Base-by-base conservation (phyloP, 371 early-diverging fungal species). In the Mucor indicus region DNA sequence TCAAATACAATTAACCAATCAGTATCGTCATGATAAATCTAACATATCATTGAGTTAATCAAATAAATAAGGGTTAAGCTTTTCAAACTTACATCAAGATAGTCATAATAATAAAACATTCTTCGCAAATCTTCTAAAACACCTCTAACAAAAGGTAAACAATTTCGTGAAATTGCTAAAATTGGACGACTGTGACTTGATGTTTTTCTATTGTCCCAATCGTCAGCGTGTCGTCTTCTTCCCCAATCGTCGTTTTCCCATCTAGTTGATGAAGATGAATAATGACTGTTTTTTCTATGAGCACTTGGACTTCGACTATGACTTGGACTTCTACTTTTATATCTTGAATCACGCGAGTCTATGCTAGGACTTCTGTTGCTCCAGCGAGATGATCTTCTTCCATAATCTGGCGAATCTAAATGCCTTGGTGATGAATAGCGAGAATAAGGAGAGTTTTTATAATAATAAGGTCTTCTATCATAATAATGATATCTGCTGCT, bases 1-100 rank as follows among this genome's bases (percentile, higher is more conserved):
- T 76, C 79, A 49, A 81, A 81, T 1, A 77, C 72, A 17, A 79
- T 69, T 36, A 71, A 66, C 82, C 82, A 81, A 39, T 78, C 69
- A n/a, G 75, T 72, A 9, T 70, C 75, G 55, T 81, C 77, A 15
- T 77, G 72, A 33, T 71, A 75, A 22, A 78, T 65, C 72, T 77
- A 54, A n/a, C n/a, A n/a, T n/a, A n/a, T n/a, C n/a, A n/a, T n/a
- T n/a, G n/a, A n/a, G n/a, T n/a, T n/a, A n/a, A n/a, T n/a, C n/a
- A n/a, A n/a, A n/a, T n/a, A n/a, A n/a, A n/a, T n/a, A n/a, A n/a
- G n/a, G n/a, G n/a, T n/a, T n/a, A n/a, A n/a, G n/a, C n/a, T n/a
- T n/a, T n/a, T n/a, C 8, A 36, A 12, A 47, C 56, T 52, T 48
- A 64, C 62, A 62, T 75, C 75, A 22, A 71, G 48, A 32, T 48